phyloP scores from a whole-genome alignment of 2,329 filamentous ascomycete species.

The Clarireedia homoeocarpa region DNA sequence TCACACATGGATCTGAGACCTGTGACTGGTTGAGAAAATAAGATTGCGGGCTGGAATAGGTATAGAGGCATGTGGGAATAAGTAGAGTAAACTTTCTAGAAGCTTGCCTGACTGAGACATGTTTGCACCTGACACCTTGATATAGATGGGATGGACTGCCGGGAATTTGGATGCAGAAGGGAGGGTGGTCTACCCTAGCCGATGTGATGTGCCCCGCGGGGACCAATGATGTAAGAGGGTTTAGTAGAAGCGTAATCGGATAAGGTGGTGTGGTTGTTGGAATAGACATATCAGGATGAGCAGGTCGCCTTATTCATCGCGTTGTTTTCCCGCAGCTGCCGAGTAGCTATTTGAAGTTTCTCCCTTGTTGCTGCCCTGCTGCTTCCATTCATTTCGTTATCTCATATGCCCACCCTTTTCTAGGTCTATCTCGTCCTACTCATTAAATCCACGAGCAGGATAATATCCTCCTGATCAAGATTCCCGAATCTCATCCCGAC shows the following conservation, averaged over 20 bases:
- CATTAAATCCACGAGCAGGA: too few relatives aligned
- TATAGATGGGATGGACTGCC: too few relatives aligned
- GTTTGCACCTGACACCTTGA: background rate
- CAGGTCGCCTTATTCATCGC: too few relatives aligned
- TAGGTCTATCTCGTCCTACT: too few relatives aligned
- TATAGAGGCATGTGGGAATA: background rate
- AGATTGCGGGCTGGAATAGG: background rate
- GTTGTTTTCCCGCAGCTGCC: too few relatives aligned
- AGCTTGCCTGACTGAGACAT: background rate
- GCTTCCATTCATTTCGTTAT: background rate
- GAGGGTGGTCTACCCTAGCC: background rate
- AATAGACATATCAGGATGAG: too few relatives aligned
- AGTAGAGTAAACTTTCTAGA: background rate
- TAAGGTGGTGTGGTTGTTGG: too few relatives aligned
- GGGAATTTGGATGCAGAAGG: background rate
- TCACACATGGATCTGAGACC: background rate
- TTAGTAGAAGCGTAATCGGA: background rate
- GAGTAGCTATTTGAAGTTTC: too few relatives aligned
- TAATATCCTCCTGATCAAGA: too few relatives aligned
- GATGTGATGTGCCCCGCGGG: background rate
- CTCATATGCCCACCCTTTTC: background rate
- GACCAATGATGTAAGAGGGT: conserved; percentile 1
- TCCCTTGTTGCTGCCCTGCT: too few relatives aligned
- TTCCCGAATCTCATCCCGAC: background rate
- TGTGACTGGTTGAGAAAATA: background rate